phyloP scores from a whole-genome alignment of 495 filamentous ascomycete genomes.

The Cenococcum geophilum region DNA sequence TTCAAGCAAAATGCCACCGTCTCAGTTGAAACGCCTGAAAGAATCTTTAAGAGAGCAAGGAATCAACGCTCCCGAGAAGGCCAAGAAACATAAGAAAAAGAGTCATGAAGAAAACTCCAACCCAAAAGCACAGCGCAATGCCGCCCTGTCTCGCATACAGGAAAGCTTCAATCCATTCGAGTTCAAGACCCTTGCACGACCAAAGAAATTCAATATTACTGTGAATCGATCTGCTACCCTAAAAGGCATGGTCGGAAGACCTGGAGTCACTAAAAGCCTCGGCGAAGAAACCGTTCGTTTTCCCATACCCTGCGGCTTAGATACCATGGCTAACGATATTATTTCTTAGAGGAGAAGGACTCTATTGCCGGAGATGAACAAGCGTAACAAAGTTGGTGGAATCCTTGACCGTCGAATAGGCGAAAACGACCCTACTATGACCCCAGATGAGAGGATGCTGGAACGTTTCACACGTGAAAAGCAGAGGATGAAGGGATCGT shows the following conservation, averaged over 20 bases:
- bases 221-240: slow-evolving; percentile 50
- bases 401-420: slow-evolving; percentile 91
- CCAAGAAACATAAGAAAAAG: slow-evolving; percentile 81
- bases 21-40: slow-evolving; percentile 93
- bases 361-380: slow-evolving; percentile 77
- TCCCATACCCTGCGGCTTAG: not conserved
- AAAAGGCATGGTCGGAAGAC: slow-evolving; percentile 57
- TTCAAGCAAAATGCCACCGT: slow-evolving; percentile 65
- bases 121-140: slow-evolving; percentile 63
- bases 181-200: slow-evolving; percentile 62
- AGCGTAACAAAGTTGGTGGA: slow-evolving; percentile 81
- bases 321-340: not conserved
- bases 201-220: slow-evolving; percentile 68
- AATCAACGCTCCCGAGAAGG: slow-evolving; percentile 79
- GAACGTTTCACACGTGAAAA: slow-evolving; percentile 86
- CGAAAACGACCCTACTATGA: slow-evolving; percentile 90
- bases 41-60: slow-evolving; percentile 80
- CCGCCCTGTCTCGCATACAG: slow-evolving; percentile 73
- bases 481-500: slow-evolving; percentile 62
- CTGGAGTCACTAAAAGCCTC: slow-evolving; percentile 73
- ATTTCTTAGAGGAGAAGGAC: slow-evolving; percentile 62
- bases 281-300: slow-evolving; percentile 75
- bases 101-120: slow-evolving; percentile 57
- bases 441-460: slow-evolving; percentile 86
- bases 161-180: slow-evolving; percentile 98